phyloP scores from a whole-genome alignment of 1,139 yeast genomes.

The Saccharomyces hybrid region DNA sequence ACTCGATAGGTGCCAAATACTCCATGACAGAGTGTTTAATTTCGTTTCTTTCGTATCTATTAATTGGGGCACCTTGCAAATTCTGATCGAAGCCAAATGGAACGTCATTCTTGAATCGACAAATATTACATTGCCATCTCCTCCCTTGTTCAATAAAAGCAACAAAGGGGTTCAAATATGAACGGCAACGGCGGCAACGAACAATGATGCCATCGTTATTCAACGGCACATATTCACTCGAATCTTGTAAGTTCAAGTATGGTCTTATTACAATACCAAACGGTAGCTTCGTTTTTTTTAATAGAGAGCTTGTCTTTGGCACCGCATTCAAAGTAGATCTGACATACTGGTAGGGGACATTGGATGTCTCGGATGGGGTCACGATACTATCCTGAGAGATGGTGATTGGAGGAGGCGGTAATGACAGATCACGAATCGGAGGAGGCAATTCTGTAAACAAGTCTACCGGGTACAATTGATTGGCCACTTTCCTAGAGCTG shows the following conservation, averaged over 20 bases:
- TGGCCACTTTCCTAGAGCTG: slow-evolving; percentile 23
- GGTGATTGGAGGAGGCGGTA: slow-evolving; percentile 91
- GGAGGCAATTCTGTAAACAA: slow-evolving; percentile 78
- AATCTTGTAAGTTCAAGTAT: slow-evolving; percentile 67
- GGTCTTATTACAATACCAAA: slow-evolving; percentile 87
- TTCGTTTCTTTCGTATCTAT: slow-evolving; percentile 73
- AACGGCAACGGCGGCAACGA: slow-evolving; percentile 95
- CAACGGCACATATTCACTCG: slow-evolving; percentile 61
- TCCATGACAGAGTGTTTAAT: slow-evolving; percentile 82
- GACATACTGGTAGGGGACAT: slow-evolving; percentile 66
- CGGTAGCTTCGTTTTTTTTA: slow-evolving; percentile 87
- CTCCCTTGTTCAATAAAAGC: slow-evolving; percentile 69
- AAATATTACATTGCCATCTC: slow-evolving; percentile 94
- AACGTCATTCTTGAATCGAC: slow-evolving; percentile 81
- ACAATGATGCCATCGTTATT: slow-evolving; percentile 71
- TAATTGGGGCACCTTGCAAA: slow-evolving; percentile 36
- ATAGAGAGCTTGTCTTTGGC: slow-evolving; percentile 61
- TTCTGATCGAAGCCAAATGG: slow-evolving; percentile 77
- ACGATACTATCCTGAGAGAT: slow-evolving; percentile 51
- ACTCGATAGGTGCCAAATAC: slow-evolving; percentile 89
- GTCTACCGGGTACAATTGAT: slow-evolving; percentile 82
- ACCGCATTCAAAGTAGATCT: slow-evolving; percentile 84
- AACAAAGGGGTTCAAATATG: slow-evolving; percentile 88
- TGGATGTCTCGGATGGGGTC: slow-evolving; percentile 49
- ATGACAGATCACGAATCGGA: slow-evolving; percentile 70